A percentile compares a stretch with the other conserved stretches of the same genome.
phyloP scores from a whole-genome alignment of 164 flowering plant genomes.

The Malania oleifera region DNA sequence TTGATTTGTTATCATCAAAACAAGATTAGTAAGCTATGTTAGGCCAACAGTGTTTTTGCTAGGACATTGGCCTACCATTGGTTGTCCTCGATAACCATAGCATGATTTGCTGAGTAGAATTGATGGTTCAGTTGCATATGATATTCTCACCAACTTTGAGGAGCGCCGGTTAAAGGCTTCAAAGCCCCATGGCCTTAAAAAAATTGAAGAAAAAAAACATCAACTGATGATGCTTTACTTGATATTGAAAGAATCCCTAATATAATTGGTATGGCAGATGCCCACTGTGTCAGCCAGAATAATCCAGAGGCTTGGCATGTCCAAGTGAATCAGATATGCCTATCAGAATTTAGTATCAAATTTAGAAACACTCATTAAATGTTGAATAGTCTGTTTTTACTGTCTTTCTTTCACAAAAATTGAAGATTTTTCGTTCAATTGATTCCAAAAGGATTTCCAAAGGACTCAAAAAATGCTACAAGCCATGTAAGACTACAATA shows the following conservation, averaged over 20 bases:
- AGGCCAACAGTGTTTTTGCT: neutral
- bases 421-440: conserved; percentile 62
- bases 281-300: conserved; percentile 13
- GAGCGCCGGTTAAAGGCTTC: conserved; percentile 52
- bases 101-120: conserved; percentile 43
- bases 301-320: conserved; percentile 46
- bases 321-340: conserved; percentile 28
- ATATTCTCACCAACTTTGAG: conserved; percentile 43
- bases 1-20: too few relatives aligned
- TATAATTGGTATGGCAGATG: conserved; percentile 30
- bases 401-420: conserved; percentile 1
- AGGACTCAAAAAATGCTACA: conserved; percentile 53
- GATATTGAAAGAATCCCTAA: conserved; percentile 38
- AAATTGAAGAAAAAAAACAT: conserved; percentile 38
- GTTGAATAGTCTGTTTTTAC: neutral
- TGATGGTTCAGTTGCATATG: conserved; percentile 52
- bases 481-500: conserved; percentile 24
- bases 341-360: neutral
- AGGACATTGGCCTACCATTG: conserved; percentile 23
- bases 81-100: conserved; percentile 51
- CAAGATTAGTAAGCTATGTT: too few relatives aligned
- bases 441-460: conserved; percentile 68
- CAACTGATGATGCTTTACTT: conserved; percentile 38
- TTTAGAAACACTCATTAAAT: too few relatives aligned
- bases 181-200: conserved; percentile 28